Percentiles rank a stretch among this genome's conserved stretches.
Conservation (phyloP, 768 basidiomycete genomes). For the Russula lepida region DNA sequence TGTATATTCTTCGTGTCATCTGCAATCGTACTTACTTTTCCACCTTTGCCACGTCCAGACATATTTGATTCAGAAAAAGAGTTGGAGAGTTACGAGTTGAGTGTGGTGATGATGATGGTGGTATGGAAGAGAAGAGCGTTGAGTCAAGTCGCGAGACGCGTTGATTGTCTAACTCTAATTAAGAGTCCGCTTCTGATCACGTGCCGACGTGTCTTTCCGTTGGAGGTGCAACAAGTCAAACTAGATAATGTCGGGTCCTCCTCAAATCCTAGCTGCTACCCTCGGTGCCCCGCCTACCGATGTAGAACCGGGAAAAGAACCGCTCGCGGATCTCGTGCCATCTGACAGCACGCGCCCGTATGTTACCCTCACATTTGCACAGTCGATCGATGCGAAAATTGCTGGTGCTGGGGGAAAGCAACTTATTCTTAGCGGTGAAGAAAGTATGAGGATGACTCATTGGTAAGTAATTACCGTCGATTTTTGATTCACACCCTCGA, state of each 20-base stretch:
- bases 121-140: conserved; percentile 19
- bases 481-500: background rate
- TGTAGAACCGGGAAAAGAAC: conserved; percentile 6
- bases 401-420: conserved; percentile 66
- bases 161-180: conserved; percentile 18
- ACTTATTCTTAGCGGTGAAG: conserved; percentile 72
- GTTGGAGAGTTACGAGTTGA: conserved; percentile 20
- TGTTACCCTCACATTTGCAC: conserved; percentile 80
- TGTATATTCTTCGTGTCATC: background rate
- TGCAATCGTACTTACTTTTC: conserved; percentile 45
- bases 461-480: conserved; percentile 43
- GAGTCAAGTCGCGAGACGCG: conserved; percentile 17
- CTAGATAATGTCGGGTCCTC: conserved; percentile 7
- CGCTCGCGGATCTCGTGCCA: conserved; percentile 16
- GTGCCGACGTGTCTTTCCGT: conserved; percentile 4
- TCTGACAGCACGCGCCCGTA: conserved; percentile 35
- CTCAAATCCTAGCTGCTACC: conserved; percentile 8
- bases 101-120: conserved; percentile 19
- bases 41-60: conserved; percentile 97
- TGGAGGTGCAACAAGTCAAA: background rate
- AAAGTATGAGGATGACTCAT: conserved; percentile 92
- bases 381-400: conserved; percentile 83
- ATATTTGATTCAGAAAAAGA: conserved; percentile 36
- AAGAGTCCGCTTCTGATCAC: conserved; percentile 15
- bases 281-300: conserved; percentile 13